Evolutionary conservation across 306 rosid species (phyloP), one percentile per base, ranked within the genome.

Genomic region (Malus asiatica): DNA sequence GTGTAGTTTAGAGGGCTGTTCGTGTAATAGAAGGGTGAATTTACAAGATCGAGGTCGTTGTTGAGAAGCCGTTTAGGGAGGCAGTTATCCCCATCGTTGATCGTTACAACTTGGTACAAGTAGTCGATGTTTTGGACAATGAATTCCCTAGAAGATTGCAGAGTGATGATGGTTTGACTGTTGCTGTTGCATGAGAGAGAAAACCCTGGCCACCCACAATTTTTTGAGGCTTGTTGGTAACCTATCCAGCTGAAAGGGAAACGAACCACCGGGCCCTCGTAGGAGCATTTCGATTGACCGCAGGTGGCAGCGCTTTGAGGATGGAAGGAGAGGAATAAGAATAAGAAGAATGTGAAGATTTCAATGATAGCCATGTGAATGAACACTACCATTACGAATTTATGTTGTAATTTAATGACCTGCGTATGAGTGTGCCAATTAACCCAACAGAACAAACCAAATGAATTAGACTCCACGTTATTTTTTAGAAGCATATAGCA

Each of bases 1-100:
- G 84, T 88, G 70, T 78, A 80, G 77, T 80, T 84, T 2, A 4
- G 23, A 10, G 5, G 3, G 9, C 32, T 70, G 18, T 66, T 11
- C 4, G 69, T 4, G 1, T 15, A 5, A 2, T 67, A 3, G 46
- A 89, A 84, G 14, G 85, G 86, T 1, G 85, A 74, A 19, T 13
- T 14, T 0, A 68, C 46, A 13, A 86, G 73, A 68, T 2, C 25
- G 62, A 83, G 57, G 46, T 40, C 25, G 3, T 69, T 14, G 4
- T 78, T 22, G n/a, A 83, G 51, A 45, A 33, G 71, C 19, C 76
- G 68, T 27, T 10, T 38, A 22, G 76, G 27, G 16, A 83, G 77
- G 74, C 83, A 83, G 45, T 16, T 13, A 1, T 72, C 25, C 6
- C 55, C 68, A 29, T 76, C 74, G 27, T 52, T 76, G 44, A 76